Conservation (phyloP, 495 filamentous ascomycete species). For the Cercophora scortea region DNA sequence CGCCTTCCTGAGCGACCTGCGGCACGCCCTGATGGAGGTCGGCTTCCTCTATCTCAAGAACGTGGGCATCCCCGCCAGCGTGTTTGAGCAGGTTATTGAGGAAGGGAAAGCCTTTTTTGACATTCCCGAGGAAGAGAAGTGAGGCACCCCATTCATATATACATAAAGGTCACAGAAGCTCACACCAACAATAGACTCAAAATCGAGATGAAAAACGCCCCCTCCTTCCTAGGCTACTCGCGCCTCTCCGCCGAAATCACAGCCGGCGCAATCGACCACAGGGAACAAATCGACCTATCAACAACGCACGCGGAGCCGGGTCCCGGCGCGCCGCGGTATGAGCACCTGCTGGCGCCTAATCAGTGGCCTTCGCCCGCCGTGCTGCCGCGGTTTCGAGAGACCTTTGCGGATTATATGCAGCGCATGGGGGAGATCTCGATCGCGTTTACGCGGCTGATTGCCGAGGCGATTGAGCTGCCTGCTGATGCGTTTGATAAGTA, state of each 20-base stretch:
- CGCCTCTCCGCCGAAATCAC: conserved; percentile 56
- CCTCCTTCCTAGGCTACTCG: conserved; percentile 55
- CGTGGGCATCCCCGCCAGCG: conserved; percentile 59
- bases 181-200: conserved; percentile 42
- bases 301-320: conserved; percentile 63
- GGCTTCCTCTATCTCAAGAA: conserved; percentile 91
- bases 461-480: conserved; percentile 75
- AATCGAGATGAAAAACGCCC: conserved; percentile 85
- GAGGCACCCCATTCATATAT: conserved; percentile 5
- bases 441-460: conserved; percentile 76
- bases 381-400: conserved; percentile 64
- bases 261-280: conserved; percentile 52
- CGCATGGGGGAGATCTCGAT: conserved; percentile 62
- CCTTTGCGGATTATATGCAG: conserved; percentile 66
- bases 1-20: conserved; percentile 62
- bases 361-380: conserved; percentile 72
- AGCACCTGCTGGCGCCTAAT: conserved; percentile 77
- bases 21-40: conserved; percentile 77
- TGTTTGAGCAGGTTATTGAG: conserved; percentile 60
- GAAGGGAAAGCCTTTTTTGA: conserved; percentile 74
- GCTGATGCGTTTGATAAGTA: conserved; percentile 69
- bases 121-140: conserved; percentile 72
- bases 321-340: conserved; percentile 59
- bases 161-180: background rate
- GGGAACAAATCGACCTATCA: conserved; percentile 89